Conservation (phyloP, 2,329 filamentous ascomycete species). For the Xylariaceae sp. region DNA sequence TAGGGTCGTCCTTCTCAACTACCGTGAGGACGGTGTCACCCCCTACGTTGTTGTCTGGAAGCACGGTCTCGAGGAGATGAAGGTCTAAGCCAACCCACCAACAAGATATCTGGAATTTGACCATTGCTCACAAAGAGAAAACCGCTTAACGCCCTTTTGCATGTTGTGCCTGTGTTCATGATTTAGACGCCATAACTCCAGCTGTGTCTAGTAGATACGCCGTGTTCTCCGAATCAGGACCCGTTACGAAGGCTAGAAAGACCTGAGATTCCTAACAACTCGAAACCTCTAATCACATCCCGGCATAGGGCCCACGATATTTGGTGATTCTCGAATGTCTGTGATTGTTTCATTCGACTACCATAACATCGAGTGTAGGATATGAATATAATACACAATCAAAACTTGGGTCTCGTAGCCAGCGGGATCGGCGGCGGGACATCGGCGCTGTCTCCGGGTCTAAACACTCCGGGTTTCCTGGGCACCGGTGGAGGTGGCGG, state of each 20-base stretch:
- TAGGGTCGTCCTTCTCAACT: slow-evolving; percentile 89
- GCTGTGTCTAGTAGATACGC: slow-evolving; percentile 20
- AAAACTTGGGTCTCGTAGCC: slow-evolving; percentile 45
- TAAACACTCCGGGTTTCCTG: slow-evolving; percentile 43
- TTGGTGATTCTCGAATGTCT: neutral
- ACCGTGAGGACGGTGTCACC: slow-evolving; percentile 91
- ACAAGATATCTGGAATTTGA: slow-evolving; percentile 3
- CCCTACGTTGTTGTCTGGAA: slow-evolving; percentile 92
- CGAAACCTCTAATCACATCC: slow-evolving; percentile 4
- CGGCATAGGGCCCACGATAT: neutral
- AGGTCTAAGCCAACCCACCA: slow-evolving; percentile 62
- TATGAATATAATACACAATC: slow-evolving; percentile 1
- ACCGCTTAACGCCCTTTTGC: slow-evolving; percentile 19
- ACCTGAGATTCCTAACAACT: slow-evolving; percentile 14
- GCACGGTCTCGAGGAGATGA: slow-evolving; percentile 81
- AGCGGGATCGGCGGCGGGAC: slow-evolving; percentile 49
- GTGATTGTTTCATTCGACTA: neutral
- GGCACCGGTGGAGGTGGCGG: slow-evolving; percentile 38
- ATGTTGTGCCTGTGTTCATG: slow-evolving; percentile 20
- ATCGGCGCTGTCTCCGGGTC: slow-evolving; percentile 26
- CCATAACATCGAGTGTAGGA: neutral
- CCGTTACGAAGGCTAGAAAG: slow-evolving; percentile 10
- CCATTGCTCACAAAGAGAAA: slow-evolving; percentile 6
- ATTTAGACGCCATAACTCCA: slow-evolving; percentile 8
- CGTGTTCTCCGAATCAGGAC: slow-evolving; percentile 18